Evolutionary conservation across 441 rosid species (phyloP).

Genomic region (Pelargonium fulgidum): DNA sequence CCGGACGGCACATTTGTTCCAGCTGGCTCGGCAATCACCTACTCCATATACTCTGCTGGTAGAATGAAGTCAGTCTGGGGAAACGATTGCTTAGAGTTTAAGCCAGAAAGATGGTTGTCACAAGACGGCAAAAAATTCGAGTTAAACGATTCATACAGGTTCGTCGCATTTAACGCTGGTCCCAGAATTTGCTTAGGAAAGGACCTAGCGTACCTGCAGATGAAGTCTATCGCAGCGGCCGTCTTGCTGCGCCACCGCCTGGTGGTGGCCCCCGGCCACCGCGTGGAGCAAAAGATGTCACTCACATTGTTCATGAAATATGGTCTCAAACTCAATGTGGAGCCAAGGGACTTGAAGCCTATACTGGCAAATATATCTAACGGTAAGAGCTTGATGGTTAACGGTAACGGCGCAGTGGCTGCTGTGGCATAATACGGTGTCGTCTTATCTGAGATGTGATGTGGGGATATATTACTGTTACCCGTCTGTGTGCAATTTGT

Average conservation of each 20-base stretch:
- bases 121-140: slow-evolving; percentile 40
- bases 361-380: slow-evolving; percentile 2
- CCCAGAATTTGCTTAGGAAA: slow-evolving; percentile 25
- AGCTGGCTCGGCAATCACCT: slow-evolving; percentile 92
- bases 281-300: slow-evolving; percentile 28
- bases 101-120: slow-evolving; percentile 90
- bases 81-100: slow-evolving; percentile 61
- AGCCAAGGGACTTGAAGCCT: slow-evolving; percentile 23
- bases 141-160: slow-evolving; percentile 69
- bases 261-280: slow-evolving; percentile 15
- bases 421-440: too few species aligned
- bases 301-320: slow-evolving; percentile 25
- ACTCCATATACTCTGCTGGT: slow-evolving; percentile 87
- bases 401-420: too few species aligned
- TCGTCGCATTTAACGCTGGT: slow-evolving; percentile 26
- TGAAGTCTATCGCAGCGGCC: slow-evolving; percentile 25
- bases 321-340: slow-evolving; percentile 22
- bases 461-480: too few species aligned
- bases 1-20: slow-evolving; percentile 86
- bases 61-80: slow-evolving; percentile 90
- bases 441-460: too few species aligned
- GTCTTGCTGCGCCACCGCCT: slow-evolving; percentile 21
- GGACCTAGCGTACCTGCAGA: slow-evolving; percentile 25
- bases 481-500: too few species aligned
- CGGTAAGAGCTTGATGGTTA: neutral